Conservation (phyloP, 129 eudicot genomes). For the Helianthus tuberosus region DNA sequence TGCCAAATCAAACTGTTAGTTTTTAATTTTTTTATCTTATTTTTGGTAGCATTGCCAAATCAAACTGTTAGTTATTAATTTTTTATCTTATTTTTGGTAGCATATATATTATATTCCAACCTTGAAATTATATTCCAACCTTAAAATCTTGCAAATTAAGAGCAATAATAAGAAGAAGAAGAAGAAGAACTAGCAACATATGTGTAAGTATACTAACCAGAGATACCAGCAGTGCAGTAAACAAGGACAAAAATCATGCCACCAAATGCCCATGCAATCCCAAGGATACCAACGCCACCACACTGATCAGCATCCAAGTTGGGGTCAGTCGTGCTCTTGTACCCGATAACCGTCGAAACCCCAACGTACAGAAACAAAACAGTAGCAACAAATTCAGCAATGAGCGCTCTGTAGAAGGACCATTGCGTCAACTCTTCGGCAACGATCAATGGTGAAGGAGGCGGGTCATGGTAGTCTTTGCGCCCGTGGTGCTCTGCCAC, state of each 20-base stretch:
- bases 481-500: constrained; percentile 45
- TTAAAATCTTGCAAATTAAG: too few species aligned
- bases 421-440: constrained; percentile 61
- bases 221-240: constrained; percentile 98
- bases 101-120: too few species aligned
- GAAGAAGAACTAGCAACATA: too few species aligned
- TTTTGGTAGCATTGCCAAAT: too few species aligned
- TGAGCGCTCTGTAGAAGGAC: constrained; percentile 79
- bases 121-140: too few species aligned
- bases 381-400: constrained; percentile 84
- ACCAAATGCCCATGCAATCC: constrained; percentile 97
- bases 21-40: too few species aligned
- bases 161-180: background rate
- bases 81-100: too few species aligned
- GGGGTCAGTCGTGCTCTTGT: constrained; percentile 52
- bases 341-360: constrained; percentile 77
- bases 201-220: constrained; percentile 51
- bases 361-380: constrained; percentile 76
- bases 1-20: too few species aligned
- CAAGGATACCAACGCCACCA: constrained; percentile 87
- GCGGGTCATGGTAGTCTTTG: constrained; percentile 95
- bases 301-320: constrained; percentile 47
- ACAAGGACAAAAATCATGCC: constrained; percentile 98
- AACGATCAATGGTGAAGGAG: constrained; percentile 69
- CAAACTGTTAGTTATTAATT: too few species aligned